Conservation (phyloP, 352 stramenopile genomes). For the Pythium folliculosum region DNA sequence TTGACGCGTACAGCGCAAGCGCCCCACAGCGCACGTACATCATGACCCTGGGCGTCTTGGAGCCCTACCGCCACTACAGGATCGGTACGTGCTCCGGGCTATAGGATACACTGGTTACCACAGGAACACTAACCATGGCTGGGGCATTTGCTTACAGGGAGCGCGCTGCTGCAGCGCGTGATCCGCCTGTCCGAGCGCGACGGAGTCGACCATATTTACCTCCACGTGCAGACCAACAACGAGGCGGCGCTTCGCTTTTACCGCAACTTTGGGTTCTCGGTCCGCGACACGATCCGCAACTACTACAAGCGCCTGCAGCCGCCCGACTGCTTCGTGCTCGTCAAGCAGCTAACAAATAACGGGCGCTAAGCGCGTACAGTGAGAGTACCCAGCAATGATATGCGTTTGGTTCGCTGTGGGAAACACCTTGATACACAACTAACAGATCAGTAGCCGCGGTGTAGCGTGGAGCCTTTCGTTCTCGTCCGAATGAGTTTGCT, state of each 20-base stretch:
- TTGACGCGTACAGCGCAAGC: constrained; percentile 18
- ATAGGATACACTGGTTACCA: not conserved
- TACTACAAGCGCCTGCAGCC: constrained; percentile 96
- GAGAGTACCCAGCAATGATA: too few relatives aligned
- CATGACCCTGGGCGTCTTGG: constrained; percentile 93
- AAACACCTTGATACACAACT: too few relatives aligned
- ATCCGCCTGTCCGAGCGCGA: constrained; percentile 39
- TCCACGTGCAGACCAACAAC: constrained; percentile 95
- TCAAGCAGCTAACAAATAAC: constrained; percentile 59
- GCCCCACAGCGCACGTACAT: constrained; percentile 85
- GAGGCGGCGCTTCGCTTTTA: constrained; percentile 92
- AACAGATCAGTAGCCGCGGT: too few relatives aligned
- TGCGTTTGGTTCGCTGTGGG: too few relatives aligned
- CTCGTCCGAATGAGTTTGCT: too few relatives aligned
- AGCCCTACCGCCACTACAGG: constrained; percentile 77
- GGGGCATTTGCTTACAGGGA: too few relatives aligned
- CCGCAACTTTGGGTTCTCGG: constrained; percentile 80
- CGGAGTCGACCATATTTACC: constrained; percentile 60
- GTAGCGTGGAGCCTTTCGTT: too few relatives aligned
- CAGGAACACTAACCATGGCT: too few relatives aligned
- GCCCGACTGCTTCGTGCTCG: constrained; percentile 92
- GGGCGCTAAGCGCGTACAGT: too few relatives aligned
- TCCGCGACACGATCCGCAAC: constrained; percentile 89
- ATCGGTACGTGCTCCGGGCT: constrained; percentile 59
- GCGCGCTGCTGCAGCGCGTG: constrained; percentile 43